Evolutionary conservation across 176 grass and related monocot genomes (phyloP), one percentile per base, ranked within the genome.

Genomic region (Cenchrus americanus): DNA sequence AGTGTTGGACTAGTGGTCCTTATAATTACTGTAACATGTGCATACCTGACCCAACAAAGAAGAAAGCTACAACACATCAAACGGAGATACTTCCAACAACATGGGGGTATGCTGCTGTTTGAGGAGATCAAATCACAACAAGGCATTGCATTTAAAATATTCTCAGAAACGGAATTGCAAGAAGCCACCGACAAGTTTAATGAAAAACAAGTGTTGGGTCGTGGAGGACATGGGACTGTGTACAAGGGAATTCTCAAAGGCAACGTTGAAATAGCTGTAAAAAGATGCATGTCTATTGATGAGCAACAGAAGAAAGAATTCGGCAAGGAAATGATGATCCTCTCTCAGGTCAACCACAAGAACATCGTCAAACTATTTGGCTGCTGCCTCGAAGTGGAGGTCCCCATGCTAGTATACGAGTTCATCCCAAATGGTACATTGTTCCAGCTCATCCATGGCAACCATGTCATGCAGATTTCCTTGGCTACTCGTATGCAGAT

Each of bases 281-380:
- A 85, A 69, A 43, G 22, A 32, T 75, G 73, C 49, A 70, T 44
- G 32, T 14, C 63, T 8, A 70, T 66, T 23, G 66, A 37, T 24
- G 59, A 69, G 24, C 73, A 66, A 26, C 70, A 43, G 23, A 76
- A 63, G 68, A 78, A 30, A 78, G 62, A 64, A 64, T 78, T 78
- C 2, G 59, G 76, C 22, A 63, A 49, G 59, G 76, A 78, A 49
- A 78, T 78, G 76, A 1, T 78, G 26, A 78, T 78, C 23, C 76
- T 78, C 0, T 78, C 59, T 32, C 76, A 64, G 15, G 64, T 78
- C 22, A 78, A 78, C 59, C 76, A 78, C 15, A 78, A 17, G 59
- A 78, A 78, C 76, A 78, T 78, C 60, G 76, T 78, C 10, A 78
- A 78, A 42, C 14, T 78, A 15, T 14, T 78, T 17, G 76, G 76